Evolutionary conservation across 495 filamentous ascomycete species (phyloP).

Genomic region (Aspergillus diversus): DNA sequence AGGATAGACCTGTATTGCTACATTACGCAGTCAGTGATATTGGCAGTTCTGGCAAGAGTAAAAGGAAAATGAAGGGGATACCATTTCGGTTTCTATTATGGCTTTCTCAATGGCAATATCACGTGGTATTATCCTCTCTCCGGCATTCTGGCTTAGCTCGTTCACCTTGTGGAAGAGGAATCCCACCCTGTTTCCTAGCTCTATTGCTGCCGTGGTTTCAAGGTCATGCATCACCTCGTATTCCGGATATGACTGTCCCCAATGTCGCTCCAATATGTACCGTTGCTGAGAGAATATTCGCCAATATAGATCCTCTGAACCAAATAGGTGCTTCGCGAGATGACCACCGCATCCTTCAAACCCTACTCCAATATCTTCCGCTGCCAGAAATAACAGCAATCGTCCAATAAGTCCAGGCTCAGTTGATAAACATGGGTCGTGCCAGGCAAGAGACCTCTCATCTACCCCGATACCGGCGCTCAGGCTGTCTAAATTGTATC

Average conservation of each 20-base stretch:
- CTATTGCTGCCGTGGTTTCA: background rate
- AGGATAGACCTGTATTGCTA: conserved; percentile 1
- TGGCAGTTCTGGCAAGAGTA: too few species aligned
- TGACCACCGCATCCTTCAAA: conserved; percentile 10
- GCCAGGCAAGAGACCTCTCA: background rate
- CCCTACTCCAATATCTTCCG: background rate
- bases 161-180: background rate
- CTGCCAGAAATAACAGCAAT: background rate
- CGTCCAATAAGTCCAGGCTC: background rate
- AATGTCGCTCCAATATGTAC: background rate
- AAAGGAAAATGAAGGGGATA: too few species aligned
- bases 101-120: background rate
- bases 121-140: background rate
- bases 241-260: conserved; percentile 3
- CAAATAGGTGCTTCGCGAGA: background rate
- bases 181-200: conserved; percentile 6
- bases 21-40: too few species aligned
- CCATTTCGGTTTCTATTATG: background rate
- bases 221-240: conserved; percentile 1
- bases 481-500: conserved; percentile 1
- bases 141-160: background rate
- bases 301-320: background rate
- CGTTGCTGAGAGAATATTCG: background rate
- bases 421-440: too few species aligned
- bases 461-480: background rate